A percentile compares a stretch with the other conserved stretches of the same genome.
phyloP scores from a whole-genome alignment of 2,329 filamentous ascomycete species.

The Colletotrichum gigasporum region DNA sequence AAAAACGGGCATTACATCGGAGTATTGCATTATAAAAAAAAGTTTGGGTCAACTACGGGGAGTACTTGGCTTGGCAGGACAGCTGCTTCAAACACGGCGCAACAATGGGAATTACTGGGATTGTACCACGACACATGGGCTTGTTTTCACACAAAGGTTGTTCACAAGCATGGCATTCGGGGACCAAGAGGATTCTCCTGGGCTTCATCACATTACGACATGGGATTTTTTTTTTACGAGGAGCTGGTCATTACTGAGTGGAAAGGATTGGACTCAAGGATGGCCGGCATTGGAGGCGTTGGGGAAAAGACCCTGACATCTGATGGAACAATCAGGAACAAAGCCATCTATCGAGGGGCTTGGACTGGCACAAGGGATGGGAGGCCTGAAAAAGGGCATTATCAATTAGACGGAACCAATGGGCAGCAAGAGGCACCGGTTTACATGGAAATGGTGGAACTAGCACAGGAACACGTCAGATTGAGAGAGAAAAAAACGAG shows the following conservation, averaged over 20 bases:
- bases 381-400: background rate
- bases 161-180: constrained; percentile 45
- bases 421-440: background rate
- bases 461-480: constrained; percentile 8
- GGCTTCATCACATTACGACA: constrained; percentile 14
- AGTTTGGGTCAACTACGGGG: constrained; percentile 28
- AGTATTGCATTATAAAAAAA: constrained; percentile 60
- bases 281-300: background rate
- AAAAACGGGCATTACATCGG: constrained; percentile 57
- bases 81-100: constrained; percentile 40
- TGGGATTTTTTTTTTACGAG: background rate
- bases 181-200: background rate
- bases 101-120: constrained; percentile 35
- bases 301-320: background rate
- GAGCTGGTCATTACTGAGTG: background rate
- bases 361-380: background rate
- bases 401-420: constrained; percentile 9
- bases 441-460: background rate
- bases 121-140: constrained; percentile 21
- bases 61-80: constrained; percentile 40
- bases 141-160: constrained; percentile 35
- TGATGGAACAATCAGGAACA: background rate
- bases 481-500: constrained; percentile 1
- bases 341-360: background rate
- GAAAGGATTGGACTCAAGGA: background rate